phyloP scores from a whole-genome alignment of 495 filamentous ascomycete genomes.

The Penicillium flavigenum region DNA sequence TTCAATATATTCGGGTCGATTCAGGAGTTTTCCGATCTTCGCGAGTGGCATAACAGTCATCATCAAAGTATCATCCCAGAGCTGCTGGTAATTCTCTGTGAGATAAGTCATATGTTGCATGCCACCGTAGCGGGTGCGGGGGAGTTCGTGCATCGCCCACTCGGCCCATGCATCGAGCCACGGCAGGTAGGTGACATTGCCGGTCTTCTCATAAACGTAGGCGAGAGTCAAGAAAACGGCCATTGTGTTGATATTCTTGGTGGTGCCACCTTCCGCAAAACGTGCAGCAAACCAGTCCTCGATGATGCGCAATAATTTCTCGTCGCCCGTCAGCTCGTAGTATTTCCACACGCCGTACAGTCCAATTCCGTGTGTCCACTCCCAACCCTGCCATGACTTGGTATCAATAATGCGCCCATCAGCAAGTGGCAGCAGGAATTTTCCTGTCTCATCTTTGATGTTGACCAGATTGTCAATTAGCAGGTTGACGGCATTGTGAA shows the following conservation, averaged over 20 bases:
- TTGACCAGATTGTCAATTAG: slow-evolving; percentile 67
- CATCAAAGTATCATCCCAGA: slow-evolving; percentile 81
- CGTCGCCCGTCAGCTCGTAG: slow-evolving; percentile 61
- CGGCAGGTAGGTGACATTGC: slow-evolving; percentile 59
- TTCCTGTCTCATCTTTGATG: slow-evolving; percentile 66
- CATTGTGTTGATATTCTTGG: slow-evolving; percentile 84
- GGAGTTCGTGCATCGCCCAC: slow-evolving; percentile 72
- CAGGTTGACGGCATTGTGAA: slow-evolving; percentile 57
- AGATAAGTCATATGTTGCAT: slow-evolving; percentile 69
- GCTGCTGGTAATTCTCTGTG: slow-evolving; percentile 61
- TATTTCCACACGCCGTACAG: slow-evolving; percentile 79
- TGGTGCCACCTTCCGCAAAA: slow-evolving; percentile 65
- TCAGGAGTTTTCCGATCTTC: slow-evolving; percentile 68
- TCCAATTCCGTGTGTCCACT: slow-evolving; percentile 79
- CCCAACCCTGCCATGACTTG: slow-evolving; percentile 75
- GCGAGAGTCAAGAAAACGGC: slow-evolving; percentile 68
- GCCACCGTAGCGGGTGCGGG: slow-evolving; percentile 65
- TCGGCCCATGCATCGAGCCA: slow-evolving; percentile 75
- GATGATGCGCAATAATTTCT: slow-evolving; percentile 53
- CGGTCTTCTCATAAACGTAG: slow-evolving; percentile 65
- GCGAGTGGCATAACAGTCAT: slow-evolving; percentile 76
- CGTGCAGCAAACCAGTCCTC: slow-evolving; percentile 66
- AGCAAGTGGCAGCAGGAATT: slow-evolving; percentile 62
- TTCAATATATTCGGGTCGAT: slow-evolving; percentile 63
- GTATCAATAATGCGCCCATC: slow-evolving; percentile 76